Evolutionary conservation across 768 basidiomycete species (phyloP).

Genomic region (Mycena galericulata): DNA sequence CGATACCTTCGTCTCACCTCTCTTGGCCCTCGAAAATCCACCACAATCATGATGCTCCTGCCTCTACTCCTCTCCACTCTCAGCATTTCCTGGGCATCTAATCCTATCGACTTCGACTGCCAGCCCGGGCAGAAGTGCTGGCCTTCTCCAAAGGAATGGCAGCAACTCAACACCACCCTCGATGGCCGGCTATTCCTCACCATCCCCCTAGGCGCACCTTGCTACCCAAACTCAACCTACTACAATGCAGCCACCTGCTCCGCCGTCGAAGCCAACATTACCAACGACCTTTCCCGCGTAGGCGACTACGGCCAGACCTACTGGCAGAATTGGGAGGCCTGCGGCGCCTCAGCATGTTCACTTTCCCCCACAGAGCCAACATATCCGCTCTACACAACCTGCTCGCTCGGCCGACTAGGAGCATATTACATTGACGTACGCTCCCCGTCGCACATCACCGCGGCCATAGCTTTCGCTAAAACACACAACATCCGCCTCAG

Average conservation of each 20-base stretch:
- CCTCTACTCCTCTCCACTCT: slow-evolving; percentile 26
- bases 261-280: slow-evolving; percentile 23
- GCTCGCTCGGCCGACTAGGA: slow-evolving; percentile 25
- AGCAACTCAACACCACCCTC: slow-evolving; percentile 22
- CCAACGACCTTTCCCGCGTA: slow-evolving; percentile 23
- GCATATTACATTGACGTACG: slow-evolving; percentile 26
- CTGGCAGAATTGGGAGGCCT: slow-evolving; percentile 28
- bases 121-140: slow-evolving; percentile 26
- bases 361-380: slow-evolving; percentile 23
- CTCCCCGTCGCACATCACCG: slow-evolving; percentile 20
- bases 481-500: slow-evolving; percentile 20
- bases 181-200: slow-evolving; percentile 17
- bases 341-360: slow-evolving; percentile 23
- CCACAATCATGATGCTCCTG: slow-evolving; percentile 20
- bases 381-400: slow-evolving; percentile 22
- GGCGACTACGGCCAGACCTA: slow-evolving; percentile 19
- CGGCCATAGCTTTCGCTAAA: slow-evolving; percentile 22
- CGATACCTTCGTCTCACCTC: slow-evolving; percentile 16
- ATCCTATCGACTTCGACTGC: slow-evolving; percentile 25
- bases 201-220: slow-evolving; percentile 20
- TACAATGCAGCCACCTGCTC: slow-evolving; percentile 23
- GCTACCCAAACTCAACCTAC: slow-evolving; percentile 20
- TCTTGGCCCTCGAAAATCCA: slow-evolving; percentile 21
- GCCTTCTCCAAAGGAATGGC: slow-evolving; percentile 24
- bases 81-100: slow-evolving; percentile 25